These are phyloP conservation scores for Aspergillus niger DNA, from an alignment of 2,329 filamentous ascomycete genomes.

Conservation along the genomic window DNA sequence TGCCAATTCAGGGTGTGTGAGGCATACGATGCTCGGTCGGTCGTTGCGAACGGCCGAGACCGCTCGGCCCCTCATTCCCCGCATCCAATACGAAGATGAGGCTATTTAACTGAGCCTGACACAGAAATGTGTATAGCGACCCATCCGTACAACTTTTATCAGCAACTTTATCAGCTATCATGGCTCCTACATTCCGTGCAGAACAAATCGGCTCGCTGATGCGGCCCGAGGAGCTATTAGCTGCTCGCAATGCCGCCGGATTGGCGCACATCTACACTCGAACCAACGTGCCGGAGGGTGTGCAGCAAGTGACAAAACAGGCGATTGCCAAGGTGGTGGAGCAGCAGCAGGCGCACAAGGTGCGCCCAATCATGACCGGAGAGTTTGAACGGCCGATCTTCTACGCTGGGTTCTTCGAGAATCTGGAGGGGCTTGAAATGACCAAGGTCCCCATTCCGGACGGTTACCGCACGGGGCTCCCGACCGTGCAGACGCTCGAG, in stretches of 20 bases:
- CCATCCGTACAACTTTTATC: too few species aligned
- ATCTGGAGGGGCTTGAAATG: slow-evolving; percentile 22
- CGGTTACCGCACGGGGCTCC: slow-evolving; percentile 4
- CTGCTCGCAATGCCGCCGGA: slow-evolving; percentile 16
- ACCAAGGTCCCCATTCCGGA: slow-evolving; percentile 7
- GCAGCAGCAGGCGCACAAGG: slow-evolving; percentile 22
- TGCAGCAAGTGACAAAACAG: slow-evolving; percentile 10
- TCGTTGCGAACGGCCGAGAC: neutral
- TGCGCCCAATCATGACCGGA: slow-evolving; percentile 25
- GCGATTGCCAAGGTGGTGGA: slow-evolving; percentile 22
- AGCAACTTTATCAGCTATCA: neutral
- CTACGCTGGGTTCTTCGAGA: slow-evolving; percentile 28
- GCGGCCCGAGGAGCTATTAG: slow-evolving; percentile 23
- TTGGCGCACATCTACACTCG: neutral
- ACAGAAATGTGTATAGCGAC: too few species aligned
- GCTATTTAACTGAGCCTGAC: too few species aligned
- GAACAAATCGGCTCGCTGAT: slow-evolving; percentile 32
- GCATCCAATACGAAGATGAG: neutral
- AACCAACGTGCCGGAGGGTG: neutral
- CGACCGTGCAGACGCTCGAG: neutral
- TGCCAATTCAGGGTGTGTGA: neutral
- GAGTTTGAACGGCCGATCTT: slow-evolving; percentile 28
- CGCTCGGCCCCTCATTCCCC: neutral
- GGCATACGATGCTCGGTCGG: neutral
- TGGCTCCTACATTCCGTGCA: slow-evolving; percentile 22